A percentile compares a stretch with the other conserved stretches of the same genome.
phyloP scores from a whole-genome alignment of 2,329 filamentous ascomycete species.

The Chaetoscypha palmicola region DNA sequence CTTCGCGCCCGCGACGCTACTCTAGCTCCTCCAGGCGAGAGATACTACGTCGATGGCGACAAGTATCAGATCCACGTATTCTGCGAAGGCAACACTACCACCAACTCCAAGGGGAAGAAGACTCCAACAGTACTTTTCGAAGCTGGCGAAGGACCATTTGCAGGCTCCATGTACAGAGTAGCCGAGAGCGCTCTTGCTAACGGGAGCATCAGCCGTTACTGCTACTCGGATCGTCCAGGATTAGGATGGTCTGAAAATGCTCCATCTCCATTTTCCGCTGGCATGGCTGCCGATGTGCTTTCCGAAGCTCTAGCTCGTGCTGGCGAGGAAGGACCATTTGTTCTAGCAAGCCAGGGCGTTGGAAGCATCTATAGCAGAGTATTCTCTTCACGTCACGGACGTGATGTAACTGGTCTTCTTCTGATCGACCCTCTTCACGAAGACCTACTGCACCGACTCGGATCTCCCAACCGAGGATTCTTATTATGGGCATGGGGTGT shows the following conservation, averaged over 20 bases:
- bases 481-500: slow-evolving; percentile 79
- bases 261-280: slow-evolving; percentile 85
- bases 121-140: slow-evolving; percentile 82
- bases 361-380: slow-evolving; percentile 87
- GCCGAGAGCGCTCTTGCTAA: slow-evolving; percentile 69
- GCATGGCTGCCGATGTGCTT: slow-evolving; percentile 83
- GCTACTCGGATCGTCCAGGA: slow-evolving; percentile 91
- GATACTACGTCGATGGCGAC: slow-evolving; percentile 72
- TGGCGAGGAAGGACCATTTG: slow-evolving; percentile 81
- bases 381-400: slow-evolving; percentile 76
- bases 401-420: slow-evolving; percentile 69
- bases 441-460: slow-evolving; percentile 66
- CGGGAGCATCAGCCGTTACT: slow-evolving; percentile 80
- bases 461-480: slow-evolving; percentile 66
- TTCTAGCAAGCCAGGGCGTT: slow-evolving; percentile 78
- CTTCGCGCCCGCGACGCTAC: slow-evolving; percentile 74
- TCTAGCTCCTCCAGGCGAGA: slow-evolving; percentile 63
- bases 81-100: slow-evolving; percentile 69
- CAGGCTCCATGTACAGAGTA: slow-evolving; percentile 72
- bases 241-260: slow-evolving; percentile 86
- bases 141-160: slow-evolving; percentile 71
- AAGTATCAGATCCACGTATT: slow-evolving; percentile 85
- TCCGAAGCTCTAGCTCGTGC: slow-evolving; percentile 76
- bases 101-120: slow-evolving; percentile 45
- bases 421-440: slow-evolving; percentile 88